Conservation (phyloP, 345 rosid genomes). For the Salix arbutifolia region DNA sequence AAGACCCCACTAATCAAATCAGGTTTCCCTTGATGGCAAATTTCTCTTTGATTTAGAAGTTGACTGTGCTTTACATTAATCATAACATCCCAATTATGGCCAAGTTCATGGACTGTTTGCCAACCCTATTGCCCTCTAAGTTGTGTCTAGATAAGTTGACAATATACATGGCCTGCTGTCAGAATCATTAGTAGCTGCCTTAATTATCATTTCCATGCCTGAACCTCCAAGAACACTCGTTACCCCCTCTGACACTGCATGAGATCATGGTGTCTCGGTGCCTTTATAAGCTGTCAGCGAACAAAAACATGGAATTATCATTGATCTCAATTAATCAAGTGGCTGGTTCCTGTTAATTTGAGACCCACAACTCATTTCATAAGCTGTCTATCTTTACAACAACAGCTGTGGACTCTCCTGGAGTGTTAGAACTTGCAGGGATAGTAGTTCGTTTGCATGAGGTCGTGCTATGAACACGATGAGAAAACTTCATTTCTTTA, state of each 20-base stretch:
- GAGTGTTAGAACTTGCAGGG: not conserved
- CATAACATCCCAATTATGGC: not conserved
- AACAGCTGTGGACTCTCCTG: not conserved
- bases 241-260: not conserved
- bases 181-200: constrained; percentile 5
- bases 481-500: too few species aligned
- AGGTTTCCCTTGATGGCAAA: not conserved
- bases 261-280: not conserved
- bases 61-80: constrained; percentile 1
- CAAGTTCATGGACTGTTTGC: not conserved
- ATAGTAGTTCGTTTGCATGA: too few species aligned
- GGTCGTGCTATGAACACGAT: too few species aligned
- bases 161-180: not conserved
- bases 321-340: not conserved
- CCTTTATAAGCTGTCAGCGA: constrained; percentile 4
- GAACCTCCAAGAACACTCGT: not conserved
- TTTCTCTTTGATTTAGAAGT: not conserved
- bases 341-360: not conserved
- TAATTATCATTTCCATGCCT: not conserved
- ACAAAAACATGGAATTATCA: not conserved
- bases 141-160: not conserved
- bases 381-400: not conserved
- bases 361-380: not conserved
- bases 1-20: not conserved
- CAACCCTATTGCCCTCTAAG: not conserved